phyloP scores from a whole-genome alignment of 495 filamentous ascomycete genomes.

The Aspergillus saccharolyticus region DNA sequence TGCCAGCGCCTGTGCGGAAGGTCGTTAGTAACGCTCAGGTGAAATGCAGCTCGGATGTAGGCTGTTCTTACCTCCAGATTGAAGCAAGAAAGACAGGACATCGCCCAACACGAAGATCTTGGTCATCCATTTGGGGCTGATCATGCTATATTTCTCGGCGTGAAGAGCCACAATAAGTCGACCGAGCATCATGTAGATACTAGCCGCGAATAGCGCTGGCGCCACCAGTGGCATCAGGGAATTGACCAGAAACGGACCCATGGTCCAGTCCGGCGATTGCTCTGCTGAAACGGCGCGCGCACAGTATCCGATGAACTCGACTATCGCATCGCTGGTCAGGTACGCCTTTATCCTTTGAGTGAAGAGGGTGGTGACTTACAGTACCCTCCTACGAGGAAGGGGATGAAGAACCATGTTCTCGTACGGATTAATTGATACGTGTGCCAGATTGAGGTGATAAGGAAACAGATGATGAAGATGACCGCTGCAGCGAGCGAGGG shows the following conservation, averaged over 20 bases:
- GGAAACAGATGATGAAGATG: slow-evolving; percentile 49
- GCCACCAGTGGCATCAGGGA: slow-evolving; percentile 23
- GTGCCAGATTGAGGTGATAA: slow-evolving; percentile 38
- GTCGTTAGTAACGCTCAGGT: background rate
- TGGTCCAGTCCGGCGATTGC: slow-evolving; percentile 19
- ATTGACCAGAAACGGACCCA: slow-evolving; percentile 26
- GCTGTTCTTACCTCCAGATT: slow-evolving; percentile 17
- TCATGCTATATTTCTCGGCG: slow-evolving; percentile 26
- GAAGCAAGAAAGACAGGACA: slow-evolving; percentile 25
- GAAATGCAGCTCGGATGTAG: background rate
- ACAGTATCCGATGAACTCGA: slow-evolving; percentile 51
- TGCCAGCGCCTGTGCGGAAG: slow-evolving; percentile 13
- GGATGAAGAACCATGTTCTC: slow-evolving; percentile 58
- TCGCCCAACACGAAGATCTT: slow-evolving; percentile 30
- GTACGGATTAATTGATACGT: slow-evolving; percentile 39
- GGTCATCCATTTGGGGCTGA: slow-evolving; percentile 18
- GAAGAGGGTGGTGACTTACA: slow-evolving; percentile 28
- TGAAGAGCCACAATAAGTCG: slow-evolving; percentile 38
- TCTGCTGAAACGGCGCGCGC: slow-evolving; percentile 36
- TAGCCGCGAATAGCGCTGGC: slow-evolving; percentile 47
- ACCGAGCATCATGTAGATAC: slow-evolving; percentile 52
- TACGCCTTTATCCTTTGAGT: background rate
- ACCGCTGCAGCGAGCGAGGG: slow-evolving; percentile 45
- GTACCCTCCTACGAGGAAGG: slow-evolving; percentile 51
- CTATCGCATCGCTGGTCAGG: slow-evolving; percentile 22